Base-by-base conservation (phyloP, 192 early-diverging fungal species). In the Podila minutissima region DNA sequence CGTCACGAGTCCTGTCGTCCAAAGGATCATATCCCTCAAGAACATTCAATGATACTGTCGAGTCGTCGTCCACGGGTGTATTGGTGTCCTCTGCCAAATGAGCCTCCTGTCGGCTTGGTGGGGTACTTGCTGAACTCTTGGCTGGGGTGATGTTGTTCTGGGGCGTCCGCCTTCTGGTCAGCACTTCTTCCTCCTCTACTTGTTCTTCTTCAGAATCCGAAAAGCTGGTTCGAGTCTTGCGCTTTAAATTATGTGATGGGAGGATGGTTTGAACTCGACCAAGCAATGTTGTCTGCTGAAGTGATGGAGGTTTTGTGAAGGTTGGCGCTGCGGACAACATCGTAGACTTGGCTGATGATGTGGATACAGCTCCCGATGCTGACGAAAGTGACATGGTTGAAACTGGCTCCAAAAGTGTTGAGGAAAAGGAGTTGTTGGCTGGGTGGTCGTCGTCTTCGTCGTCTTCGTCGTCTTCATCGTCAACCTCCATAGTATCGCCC, bases 11-110 rank as follows among this genome's bases (percentile, higher is more conserved):
- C 61, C 57, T 63, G 58, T 81, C 77, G 38, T 81, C 71, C n/a
- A 81, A 31, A 15, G 77, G 77, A 20, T 81, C 77, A 32, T 81
- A 81, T 2, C 67, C 71, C 35, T 81, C 77, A 62, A 81, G 22
- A 5, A 81, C 62, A 38, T 81, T 61, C 24, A 69, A 32, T 12
- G 53, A n/a, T 10, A 17, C 6, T 22, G 53, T 55, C 22, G 53
- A 55, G 53, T 55, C 53, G 22, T 26, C 53, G 11, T 55, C 22
- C 53, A 9, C 53, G 11, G 6, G 22, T 5, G 24, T 26, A 55
- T n/a, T 1, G 0, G 50, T n/a, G 8, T 55, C 53, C 41, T 46
- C 12, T 46, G 41, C 8, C 13, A 46, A 46, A 46, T 46, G 41
- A 46, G 41, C 41, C 15, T 46, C 41, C 3, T 46, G 41, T 17